phyloP scores from a whole-genome alignment of 805 yeast species.

The Debaryomyces hansenii region DNA sequence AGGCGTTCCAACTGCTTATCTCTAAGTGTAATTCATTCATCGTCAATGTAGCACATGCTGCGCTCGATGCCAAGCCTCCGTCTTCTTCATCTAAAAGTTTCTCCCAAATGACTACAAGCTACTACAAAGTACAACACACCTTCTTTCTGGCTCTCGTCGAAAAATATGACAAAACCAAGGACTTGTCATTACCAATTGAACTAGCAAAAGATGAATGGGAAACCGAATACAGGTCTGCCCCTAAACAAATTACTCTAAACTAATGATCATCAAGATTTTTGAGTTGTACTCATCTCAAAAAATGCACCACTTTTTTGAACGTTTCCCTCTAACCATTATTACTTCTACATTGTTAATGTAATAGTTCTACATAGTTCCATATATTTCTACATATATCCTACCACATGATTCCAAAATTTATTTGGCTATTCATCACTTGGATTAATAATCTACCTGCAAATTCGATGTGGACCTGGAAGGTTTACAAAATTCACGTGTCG shows the following conservation, averaged over 20 bases:
- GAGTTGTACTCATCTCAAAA: no score
- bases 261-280: background rate
- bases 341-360: no score
- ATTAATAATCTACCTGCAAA: no score
- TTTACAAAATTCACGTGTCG: no score
- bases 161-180: slow-evolving; percentile 4
- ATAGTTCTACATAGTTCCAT: no score
- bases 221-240: slow-evolving; percentile 9
- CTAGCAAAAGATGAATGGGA: slow-evolving; percentile 17
- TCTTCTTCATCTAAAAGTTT: background rate
- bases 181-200: slow-evolving; percentile 10
- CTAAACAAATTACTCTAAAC: slow-evolving; percentile 6
- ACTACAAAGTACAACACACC: slow-evolving; percentile 1
- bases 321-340: no score
- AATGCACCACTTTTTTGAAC: no score
- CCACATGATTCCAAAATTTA: no score
- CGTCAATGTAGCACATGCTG: background rate
- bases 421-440: no score
- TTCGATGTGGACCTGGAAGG: no score
- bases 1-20: background rate
- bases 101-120: background rate
- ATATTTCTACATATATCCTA: no score
- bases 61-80: background rate
- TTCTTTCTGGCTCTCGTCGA: slow-evolving; percentile 7
- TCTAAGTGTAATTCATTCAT: background rate